phyloP scores from a whole-genome alignment of 1,139 yeast species.

The Sugiyamaella grinbergsii region DNA sequence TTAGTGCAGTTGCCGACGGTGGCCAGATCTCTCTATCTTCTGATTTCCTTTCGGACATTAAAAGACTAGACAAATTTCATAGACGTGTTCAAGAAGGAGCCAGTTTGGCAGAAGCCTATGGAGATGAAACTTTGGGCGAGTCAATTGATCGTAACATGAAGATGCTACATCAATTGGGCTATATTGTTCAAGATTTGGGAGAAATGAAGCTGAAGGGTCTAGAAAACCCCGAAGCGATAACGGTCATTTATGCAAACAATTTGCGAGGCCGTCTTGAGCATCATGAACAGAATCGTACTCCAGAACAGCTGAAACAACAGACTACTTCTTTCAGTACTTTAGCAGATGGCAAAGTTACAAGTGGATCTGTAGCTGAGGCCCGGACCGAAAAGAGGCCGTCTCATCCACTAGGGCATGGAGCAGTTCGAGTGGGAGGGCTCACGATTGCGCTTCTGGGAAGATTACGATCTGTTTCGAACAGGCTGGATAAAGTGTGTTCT shows the following conservation, averaged over 20 bases:
- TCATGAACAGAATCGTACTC: slow-evolving; percentile 42
- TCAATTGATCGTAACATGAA: slow-evolving; percentile 68
- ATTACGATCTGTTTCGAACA: slow-evolving; percentile 50
- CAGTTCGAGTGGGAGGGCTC: slow-evolving; percentile 30
- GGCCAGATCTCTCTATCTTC: slow-evolving; percentile 92
- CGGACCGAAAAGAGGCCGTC: slow-evolving; percentile 14
- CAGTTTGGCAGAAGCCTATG: slow-evolving; percentile 60
- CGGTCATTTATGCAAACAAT: slow-evolving; percentile 71
- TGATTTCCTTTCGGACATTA: slow-evolving; percentile 76
- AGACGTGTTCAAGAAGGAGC: slow-evolving; percentile 47
- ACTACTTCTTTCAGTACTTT: slow-evolving; percentile 18
- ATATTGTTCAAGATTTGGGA: slow-evolving; percentile 71
- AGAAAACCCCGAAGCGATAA: slow-evolving; percentile 88
- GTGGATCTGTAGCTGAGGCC: slow-evolving; percentile 7
- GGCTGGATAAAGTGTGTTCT: slow-evolving; percentile 54
- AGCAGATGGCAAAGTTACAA: slow-evolving; percentile 15
- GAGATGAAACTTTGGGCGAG: slow-evolving; percentile 58
- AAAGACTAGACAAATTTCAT: slow-evolving; percentile 58
- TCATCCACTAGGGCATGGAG: slow-evolving; percentile 23
- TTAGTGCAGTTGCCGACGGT: slow-evolving; percentile 94
- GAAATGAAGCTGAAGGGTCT: slow-evolving; percentile 90
- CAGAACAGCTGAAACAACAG: slow-evolving; percentile 25
- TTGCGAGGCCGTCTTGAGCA: slow-evolving; percentile 59
- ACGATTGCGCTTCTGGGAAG: slow-evolving; percentile 47
- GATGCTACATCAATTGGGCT: slow-evolving; percentile 69